These are phyloP conservation scores for Leptosphaerulina australis DNA, from an alignment of 2,329 filamentous ascomycete species.

Conservation along the genomic window DNA sequence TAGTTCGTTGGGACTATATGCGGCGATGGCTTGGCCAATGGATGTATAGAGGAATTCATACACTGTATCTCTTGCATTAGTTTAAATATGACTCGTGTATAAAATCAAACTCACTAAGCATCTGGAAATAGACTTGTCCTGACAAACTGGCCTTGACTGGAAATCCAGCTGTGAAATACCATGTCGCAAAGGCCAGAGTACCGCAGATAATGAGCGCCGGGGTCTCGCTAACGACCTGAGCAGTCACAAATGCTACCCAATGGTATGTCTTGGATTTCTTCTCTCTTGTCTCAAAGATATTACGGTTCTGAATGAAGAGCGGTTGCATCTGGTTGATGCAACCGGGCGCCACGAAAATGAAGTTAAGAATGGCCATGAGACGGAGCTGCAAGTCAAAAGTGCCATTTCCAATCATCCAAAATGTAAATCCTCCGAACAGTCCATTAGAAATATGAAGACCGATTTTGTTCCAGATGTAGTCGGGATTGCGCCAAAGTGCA, in stretches of 20 bases:
- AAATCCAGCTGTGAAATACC: too few species aligned
- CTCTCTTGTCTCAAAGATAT: conserved; percentile 76
- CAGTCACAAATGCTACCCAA: conserved; percentile 80
- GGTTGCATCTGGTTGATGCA: conserved; percentile 83
- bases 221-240: conserved; percentile 79
- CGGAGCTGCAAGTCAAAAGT: conserved; percentile 77
- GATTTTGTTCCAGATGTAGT: conserved; percentile 82
- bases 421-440: conserved; percentile 78
- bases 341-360: conserved; percentile 79
- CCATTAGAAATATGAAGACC: conserved; percentile 61
- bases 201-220: conserved; percentile 77
- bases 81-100: too few species aligned
- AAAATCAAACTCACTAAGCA: too few species aligned
- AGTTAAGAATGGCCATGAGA: too few species aligned
- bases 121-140: too few species aligned
- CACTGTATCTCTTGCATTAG: too few species aligned
- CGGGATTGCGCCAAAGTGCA: conserved; percentile 79
- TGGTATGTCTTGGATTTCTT: conserved; percentile 79
- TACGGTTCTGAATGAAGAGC: conserved; percentile 74
- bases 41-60: conserved; percentile 50
- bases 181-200: conserved; percentile 72
- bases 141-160: too few species aligned
- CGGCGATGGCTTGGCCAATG: conserved; percentile 62
- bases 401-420: conserved; percentile 70
- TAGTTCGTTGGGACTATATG: conserved; percentile 48